Percentiles rank a stretch among this genome's conserved stretches.
These are phyloP conservation scores for Onygena corvina DNA, from an alignment of 2,329 filamentous ascomycete species.

Conservation along the genomic window DNA sequence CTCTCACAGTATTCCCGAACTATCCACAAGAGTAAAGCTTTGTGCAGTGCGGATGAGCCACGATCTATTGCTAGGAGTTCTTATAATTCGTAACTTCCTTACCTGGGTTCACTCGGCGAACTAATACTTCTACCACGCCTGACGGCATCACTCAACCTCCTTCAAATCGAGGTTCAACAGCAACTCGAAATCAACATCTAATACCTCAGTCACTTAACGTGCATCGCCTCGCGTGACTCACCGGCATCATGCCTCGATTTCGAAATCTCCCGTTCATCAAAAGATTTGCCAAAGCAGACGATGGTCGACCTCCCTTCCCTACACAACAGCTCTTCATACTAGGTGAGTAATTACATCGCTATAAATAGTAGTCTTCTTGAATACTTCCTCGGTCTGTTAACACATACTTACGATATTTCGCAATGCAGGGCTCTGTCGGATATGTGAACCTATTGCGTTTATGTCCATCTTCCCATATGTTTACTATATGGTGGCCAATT, in stretches of 20 bases:
- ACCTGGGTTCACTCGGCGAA: too few relatives aligned
- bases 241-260: neutral
- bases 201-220: neutral
- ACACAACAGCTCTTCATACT: conserved; percentile 46
- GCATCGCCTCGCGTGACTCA: neutral
- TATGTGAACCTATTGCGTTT: conserved; percentile 97
- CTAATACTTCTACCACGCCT: too few relatives aligned
- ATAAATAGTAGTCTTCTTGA: neutral
- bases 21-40: neutral
- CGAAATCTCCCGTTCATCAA: neutral
- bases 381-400: neutral
- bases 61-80: neutral
- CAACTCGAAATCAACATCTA: neutral
- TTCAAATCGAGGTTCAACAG: too few relatives aligned
- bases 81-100: too few relatives aligned
- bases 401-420: conserved; percentile 12
- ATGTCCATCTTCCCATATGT: conserved; percentile 99
- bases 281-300: conserved; percentile 8
- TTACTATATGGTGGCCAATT: conserved; percentile 93
- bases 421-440: conserved; percentile 66
- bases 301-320: conserved; percentile 41
- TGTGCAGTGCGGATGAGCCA: neutral
- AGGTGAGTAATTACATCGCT: conserved; percentile 31
- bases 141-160: too few relatives aligned
- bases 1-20: too few relatives aligned